Percentiles rank a stretch among this genome's conserved stretches.
phyloP scores from a whole-genome alignment of 2,329 filamentous ascomycete species.

The Ceratocystis smalleyi region DNA sequence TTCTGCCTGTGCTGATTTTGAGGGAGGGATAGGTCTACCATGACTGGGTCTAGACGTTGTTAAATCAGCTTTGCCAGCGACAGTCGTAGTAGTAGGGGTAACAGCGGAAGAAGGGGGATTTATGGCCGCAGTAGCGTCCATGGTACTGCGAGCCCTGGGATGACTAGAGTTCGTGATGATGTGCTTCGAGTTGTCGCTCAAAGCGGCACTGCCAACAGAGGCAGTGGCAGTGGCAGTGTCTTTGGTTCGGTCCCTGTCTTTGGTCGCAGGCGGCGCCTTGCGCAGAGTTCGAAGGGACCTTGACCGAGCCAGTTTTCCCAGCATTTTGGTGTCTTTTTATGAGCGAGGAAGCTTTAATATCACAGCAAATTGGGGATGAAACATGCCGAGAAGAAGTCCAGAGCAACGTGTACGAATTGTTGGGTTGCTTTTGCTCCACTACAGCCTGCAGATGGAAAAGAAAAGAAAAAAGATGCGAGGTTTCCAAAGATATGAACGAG shows the following conservation, averaged over 20 bases:
- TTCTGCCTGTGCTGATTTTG: conserved; percentile 5
- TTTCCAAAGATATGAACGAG: neutral
- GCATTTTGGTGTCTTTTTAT: conserved; percentile 6
- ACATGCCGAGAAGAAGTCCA: neutral
- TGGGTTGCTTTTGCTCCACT: neutral
- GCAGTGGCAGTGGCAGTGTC: neutral
- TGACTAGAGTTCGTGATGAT: neutral
- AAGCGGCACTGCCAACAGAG: neutral
- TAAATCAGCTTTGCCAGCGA: neutral
- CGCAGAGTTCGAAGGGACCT: conserved; percentile 15
- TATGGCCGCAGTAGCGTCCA: neutral
- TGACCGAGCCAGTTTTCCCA: conserved; percentile 15
- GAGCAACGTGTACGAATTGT: neutral
- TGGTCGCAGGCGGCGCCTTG: neutral
- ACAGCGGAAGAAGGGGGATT: neutral
- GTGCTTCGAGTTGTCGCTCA: neutral
- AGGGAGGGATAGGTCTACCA: neutral
- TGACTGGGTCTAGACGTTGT: neutral
- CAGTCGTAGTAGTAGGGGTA: neutral
- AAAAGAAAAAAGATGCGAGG: neutral
- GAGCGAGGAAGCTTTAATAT: neutral
- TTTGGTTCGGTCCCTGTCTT: neutral
- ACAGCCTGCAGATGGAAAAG: neutral
- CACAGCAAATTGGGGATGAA: neutral
- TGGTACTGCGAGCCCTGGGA: neutral